These are phyloP conservation scores for Chenopodium formosanum DNA, from an alignment of 148 eudicot genomes.

Conservation along the genomic window DNA sequence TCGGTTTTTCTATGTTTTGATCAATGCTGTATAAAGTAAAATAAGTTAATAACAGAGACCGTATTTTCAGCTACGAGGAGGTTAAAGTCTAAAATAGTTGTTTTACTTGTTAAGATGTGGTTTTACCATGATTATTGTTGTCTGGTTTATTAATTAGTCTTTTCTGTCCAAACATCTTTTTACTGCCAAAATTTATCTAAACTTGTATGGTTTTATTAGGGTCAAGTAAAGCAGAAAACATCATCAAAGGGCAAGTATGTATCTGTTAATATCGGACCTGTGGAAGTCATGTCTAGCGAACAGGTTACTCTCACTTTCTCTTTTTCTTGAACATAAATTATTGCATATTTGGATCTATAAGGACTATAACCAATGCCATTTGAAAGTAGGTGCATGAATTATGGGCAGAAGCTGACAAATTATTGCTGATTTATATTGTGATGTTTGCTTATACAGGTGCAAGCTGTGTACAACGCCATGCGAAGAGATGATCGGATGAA, in stretches of 20 bases:
- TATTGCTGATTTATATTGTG: background rate
- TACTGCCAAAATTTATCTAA: background rate
- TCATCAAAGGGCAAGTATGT: conserved; percentile 92
- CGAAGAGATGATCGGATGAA: conserved; percentile 89
- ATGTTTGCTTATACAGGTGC: conserved; percentile 55
- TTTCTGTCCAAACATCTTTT: background rate
- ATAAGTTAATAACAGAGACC: too few species aligned
- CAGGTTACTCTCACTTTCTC: conserved; percentile 51
- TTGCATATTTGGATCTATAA: background rate
- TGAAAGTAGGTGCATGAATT: background rate
- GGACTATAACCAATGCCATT: background rate
- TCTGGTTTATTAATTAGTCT: background rate
- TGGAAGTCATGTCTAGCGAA: conserved; percentile 76
- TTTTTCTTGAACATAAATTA: background rate
- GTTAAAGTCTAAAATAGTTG: background rate
- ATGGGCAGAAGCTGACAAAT: background rate
- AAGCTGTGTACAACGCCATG: conserved; percentile 98
- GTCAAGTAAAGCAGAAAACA: conserved; percentile 70
- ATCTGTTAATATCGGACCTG: conserved; percentile 96
- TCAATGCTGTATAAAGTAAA: background rate
- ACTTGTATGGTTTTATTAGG: conserved; percentile 38
- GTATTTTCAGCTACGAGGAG: background rate
- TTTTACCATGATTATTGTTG: background rate
- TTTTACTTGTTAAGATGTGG: background rate
- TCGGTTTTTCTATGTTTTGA: background rate